phyloP scores from a whole-genome alignment of 441 rosid species.

The Theobroma grandiflorum region DNA sequence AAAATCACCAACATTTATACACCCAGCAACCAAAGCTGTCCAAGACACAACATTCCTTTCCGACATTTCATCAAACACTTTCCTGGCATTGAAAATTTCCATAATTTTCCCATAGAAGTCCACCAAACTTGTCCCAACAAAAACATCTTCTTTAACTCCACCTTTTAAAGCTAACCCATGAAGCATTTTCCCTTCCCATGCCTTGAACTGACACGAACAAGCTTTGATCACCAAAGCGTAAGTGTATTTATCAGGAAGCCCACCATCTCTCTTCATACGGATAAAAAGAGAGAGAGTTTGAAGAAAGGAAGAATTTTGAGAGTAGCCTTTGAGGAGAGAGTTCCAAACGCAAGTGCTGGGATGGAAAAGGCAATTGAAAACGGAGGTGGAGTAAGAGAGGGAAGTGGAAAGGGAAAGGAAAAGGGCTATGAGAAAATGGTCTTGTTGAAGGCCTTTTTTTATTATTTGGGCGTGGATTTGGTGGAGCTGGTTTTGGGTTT shows the following conservation, averaged over 20 bases:
- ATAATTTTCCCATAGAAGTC: conserved; percentile 69
- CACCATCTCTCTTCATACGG: conserved; percentile 58
- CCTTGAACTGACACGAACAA: conserved; percentile 51
- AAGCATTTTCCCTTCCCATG: conserved; percentile 49
- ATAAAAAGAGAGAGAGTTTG: conserved; percentile 53
- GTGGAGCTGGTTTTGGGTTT: conserved; percentile 49
- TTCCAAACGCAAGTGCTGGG: conserved; percentile 73
- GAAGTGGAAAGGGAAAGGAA: conserved; percentile 47
- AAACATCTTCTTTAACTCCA: conserved; percentile 55
- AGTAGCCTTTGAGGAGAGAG: conserved; percentile 52
- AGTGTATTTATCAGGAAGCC: conserved; percentile 59
- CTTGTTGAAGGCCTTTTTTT: conserved; percentile 77
- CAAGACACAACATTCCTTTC: conserved; percentile 68
- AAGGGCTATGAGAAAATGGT: conserved; percentile 58
- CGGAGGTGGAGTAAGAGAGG: conserved; percentile 49
- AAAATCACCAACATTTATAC: conserved; percentile 54
- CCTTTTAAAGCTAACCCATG: conserved; percentile 59
- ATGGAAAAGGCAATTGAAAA: conserved; percentile 48
- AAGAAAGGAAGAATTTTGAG: conserved; percentile 38
- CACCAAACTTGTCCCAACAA: conserved; percentile 68
- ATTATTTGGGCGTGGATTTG: conserved; percentile 78
- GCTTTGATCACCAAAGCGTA: conserved; percentile 59
- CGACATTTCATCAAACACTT: conserved; percentile 68
- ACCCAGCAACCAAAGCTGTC: conserved; percentile 75
- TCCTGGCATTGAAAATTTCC: conserved; percentile 55